Evolutionary conservation across 176 grass and related monocot genomes (phyloP), one percentile per base, ranked within the genome.

Genomic region (Carex scoparia): DNA sequence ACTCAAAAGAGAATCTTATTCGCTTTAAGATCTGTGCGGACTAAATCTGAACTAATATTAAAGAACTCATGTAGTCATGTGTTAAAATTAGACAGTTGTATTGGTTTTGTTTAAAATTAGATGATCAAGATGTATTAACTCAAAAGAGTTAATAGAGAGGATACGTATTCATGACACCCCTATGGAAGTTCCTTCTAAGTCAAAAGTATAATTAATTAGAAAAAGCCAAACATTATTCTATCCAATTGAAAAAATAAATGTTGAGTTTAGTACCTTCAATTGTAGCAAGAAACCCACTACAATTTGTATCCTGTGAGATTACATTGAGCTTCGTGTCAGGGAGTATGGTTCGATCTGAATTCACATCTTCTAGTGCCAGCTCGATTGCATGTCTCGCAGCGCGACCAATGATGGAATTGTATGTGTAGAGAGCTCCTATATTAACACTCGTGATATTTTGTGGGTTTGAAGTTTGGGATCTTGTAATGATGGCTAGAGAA

Each of bases 371-470:
- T 49, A 91, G 79, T 53, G 92, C 94, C 66, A 92, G 74, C 61
- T 97, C 84, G 60, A 94, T 91, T 75, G 90, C 94, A 48, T 80
- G 57, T 54, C 61, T 82, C 37, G 94, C 94, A 63, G 90, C 89
- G 33, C 89, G 89, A 77, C 94, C 94, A 76, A 97, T 94, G 68
- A 46, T 82, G 27, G 94, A 97, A 9, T 94, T 84, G 79, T 81
- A 94, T 18, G 94, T 97, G 86, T 91, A 97, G 61, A 97, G 92
- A 32, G 85, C 84, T 33, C 94, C 92, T 4, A 94, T 83, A 27
- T 82, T 86, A 32, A 89, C 14, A 69, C 1, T 49, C 1, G 62
- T 81, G 1, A 85, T 23, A 61, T 89, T 89, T 65, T 68, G 81
- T 69, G 61, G 14, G 27, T 83, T 83, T 44, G 81, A 28, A 33